Evolutionary conservation across 345 rosid genomes (phyloP).

Genomic region (Reutealis trisperma): DNA sequence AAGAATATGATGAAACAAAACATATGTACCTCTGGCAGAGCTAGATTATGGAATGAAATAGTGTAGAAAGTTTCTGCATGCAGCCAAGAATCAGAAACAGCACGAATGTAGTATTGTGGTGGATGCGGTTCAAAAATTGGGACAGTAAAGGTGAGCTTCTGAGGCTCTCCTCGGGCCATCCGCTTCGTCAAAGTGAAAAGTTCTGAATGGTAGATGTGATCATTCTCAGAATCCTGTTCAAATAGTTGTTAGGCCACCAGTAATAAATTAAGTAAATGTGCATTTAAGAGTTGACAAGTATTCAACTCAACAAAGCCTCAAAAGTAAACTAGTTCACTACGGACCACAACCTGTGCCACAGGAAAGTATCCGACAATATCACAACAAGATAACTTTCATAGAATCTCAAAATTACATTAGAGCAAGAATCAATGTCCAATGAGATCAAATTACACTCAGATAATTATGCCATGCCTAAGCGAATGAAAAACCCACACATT

Average conservation of each 20-base stretch:
- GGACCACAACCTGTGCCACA: background rate
- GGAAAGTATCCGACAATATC: background rate
- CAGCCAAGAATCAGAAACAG: slow-evolving; percentile 98
- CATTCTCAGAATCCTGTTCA: slow-evolving; percentile 92
- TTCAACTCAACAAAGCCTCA: background rate
- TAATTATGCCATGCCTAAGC: no score
- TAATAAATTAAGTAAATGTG: slow-evolving; percentile 11
- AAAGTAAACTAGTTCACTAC: background rate
- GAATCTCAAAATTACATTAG: background rate
- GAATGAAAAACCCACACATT: no score
- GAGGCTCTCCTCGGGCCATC: slow-evolving; percentile 84
- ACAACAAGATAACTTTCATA: background rate
- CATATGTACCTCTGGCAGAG: slow-evolving; percentile 74
- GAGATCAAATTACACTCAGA: background rate
- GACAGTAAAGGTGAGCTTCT: slow-evolving; percentile 87
- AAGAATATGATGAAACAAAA: background rate
- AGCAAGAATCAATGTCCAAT: background rate
- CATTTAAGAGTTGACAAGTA: background rate
- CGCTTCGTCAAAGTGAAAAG: slow-evolving; percentile 85
- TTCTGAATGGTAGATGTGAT: slow-evolving; percentile 95
- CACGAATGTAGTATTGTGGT: slow-evolving; percentile 92
- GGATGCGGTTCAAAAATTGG: slow-evolving; percentile 99
- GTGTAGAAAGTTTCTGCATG: slow-evolving; percentile 90
- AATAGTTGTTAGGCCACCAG: background rate
- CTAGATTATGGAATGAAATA: slow-evolving; percentile 83